Conservation (phyloP, 2,329 filamentous ascomycete genomes). For the Didymella glomerata region DNA sequence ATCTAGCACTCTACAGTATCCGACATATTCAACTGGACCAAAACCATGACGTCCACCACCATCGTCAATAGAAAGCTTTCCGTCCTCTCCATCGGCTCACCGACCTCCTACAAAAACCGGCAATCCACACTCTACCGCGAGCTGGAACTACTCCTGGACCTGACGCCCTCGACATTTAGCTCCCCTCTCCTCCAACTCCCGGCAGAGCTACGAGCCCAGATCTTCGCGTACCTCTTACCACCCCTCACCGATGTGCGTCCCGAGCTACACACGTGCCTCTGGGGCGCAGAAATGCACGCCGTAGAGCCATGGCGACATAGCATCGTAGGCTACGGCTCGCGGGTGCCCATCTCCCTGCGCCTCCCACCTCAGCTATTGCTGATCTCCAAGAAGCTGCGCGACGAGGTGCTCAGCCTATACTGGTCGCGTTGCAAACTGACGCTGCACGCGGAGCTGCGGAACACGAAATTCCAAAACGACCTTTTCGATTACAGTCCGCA, state of each 20-base stretch:
- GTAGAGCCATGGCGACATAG: conserved; percentile 47
- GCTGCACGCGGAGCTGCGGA: conserved; percentile 47
- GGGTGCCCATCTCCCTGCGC: conserved; percentile 33
- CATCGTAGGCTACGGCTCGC: conserved; percentile 42
- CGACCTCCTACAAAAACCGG: conserved; percentile 39
- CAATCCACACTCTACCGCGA: conserved; percentile 47
- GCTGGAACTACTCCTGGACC: conserved; percentile 45
- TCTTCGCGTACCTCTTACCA: conserved; percentile 42
- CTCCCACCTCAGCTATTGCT: conserved; percentile 38
- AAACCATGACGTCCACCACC: conserved; percentile 16
- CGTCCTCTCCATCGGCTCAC: conserved; percentile 31
- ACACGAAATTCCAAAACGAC: conserved; percentile 40
- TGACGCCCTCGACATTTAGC: conserved; percentile 45
- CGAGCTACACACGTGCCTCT: conserved; percentile 48
- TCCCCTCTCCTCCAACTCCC: conserved; percentile 46
- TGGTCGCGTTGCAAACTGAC: conserved; percentile 43
- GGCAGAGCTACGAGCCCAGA: conserved; percentile 37
- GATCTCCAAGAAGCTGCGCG: conserved; percentile 45
- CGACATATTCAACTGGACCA: not conserved
- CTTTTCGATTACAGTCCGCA: conserved; percentile 49
- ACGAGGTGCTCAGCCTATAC: conserved; percentile 42
- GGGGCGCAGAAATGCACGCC: conserved; percentile 47
- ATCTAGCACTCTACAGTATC: not conserved
- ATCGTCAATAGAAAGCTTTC: conserved; percentile 17
- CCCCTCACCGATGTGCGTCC: conserved; percentile 26